Conservation (phyloP, 441 rosid genomes). For the Rhodomyrtus psidioides region DNA sequence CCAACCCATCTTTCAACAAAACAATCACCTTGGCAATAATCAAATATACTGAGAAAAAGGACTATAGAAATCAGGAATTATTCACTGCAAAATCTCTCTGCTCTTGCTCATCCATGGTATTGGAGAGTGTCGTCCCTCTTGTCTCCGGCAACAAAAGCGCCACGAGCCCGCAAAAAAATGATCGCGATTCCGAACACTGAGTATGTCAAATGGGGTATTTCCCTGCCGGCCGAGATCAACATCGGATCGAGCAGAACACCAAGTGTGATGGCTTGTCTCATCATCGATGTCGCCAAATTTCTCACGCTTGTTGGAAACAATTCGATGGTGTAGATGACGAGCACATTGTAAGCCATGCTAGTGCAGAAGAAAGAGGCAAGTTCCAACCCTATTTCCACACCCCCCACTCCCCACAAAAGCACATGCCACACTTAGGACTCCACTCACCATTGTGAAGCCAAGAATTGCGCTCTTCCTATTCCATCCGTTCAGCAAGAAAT, state of each 20-base stretch:
- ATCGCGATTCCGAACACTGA: slow-evolving; percentile 8
- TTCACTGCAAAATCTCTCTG: background rate
- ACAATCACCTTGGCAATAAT: background rate
- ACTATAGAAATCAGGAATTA: background rate
- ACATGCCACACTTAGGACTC: slow-evolving; percentile 4
- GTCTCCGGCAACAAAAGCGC: slow-evolving; percentile 11
- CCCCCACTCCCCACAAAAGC: background rate
- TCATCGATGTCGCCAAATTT: slow-evolving; percentile 13
- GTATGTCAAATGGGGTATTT: background rate
- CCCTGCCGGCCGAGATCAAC: slow-evolving; percentile 2
- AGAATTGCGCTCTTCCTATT: slow-evolving; percentile 7
- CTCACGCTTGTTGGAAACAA: slow-evolving; percentile 15
- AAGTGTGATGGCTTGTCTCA: slow-evolving; percentile 7
- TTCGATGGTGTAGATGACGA: slow-evolving; percentile 9
- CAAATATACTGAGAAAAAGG: background rate
- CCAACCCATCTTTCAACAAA: background rate
- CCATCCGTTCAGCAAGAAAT: background rate
- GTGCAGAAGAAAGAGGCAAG: slow-evolving; percentile 9
- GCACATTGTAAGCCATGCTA: background rate
- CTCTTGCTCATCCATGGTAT: slow-evolving; percentile 4
- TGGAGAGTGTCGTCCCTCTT: background rate
- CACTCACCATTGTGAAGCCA: background rate
- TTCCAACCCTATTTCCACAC: background rate
- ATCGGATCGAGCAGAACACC: slow-evolving; percentile 8
- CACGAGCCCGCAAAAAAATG: background rate